Evolutionary conservation across 2,329 filamentous ascomycete species (phyloP).

Genomic region (Akanthomyces dipterigenus): DNA sequence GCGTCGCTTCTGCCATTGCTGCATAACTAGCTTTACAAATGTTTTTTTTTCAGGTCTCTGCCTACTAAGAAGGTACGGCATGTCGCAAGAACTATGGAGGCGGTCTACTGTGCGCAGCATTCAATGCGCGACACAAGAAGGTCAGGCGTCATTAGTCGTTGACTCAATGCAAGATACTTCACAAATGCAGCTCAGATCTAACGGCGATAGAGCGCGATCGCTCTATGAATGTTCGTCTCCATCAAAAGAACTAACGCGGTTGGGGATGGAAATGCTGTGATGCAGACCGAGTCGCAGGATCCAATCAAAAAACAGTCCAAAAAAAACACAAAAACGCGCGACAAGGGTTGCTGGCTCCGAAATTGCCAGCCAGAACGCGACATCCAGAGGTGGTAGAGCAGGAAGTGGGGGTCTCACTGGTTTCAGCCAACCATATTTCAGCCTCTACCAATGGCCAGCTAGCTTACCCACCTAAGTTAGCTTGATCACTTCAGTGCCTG

Average conservation of each 20-base stretch:
- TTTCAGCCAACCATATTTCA: slow-evolving; percentile 8
- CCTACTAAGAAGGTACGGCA: too few relatives aligned
- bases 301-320: slow-evolving; percentile 14
- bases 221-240: slow-evolving; percentile 5
- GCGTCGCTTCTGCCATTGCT: too few relatives aligned
- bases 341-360: background rate
- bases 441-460: background rate
- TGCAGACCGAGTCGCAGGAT: background rate
- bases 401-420: background rate
- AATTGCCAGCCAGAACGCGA: slow-evolving; percentile 9
- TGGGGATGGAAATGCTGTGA: background rate
- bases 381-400: background rate
- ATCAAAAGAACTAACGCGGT: slow-evolving; percentile 3
- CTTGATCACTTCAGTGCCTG: slow-evolving; percentile 11
- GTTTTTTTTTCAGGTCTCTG: background rate
- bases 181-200: slow-evolving; percentile 9
- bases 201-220: slow-evolving; percentile 10
- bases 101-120: background rate
- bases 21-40: too few relatives aligned
- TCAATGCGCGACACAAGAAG: background rate
- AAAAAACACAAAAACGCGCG: slow-evolving; percentile 13
- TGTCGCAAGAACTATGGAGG: background rate
- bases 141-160: background rate
- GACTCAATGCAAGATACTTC: background rate
- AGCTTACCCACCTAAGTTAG: slow-evolving; percentile 8